Evolutionary conservation across 1,284 basidiomycete species (phyloP), one percentile per base, ranked within the genome.

Genomic region (Gomphus sp.): DNA sequence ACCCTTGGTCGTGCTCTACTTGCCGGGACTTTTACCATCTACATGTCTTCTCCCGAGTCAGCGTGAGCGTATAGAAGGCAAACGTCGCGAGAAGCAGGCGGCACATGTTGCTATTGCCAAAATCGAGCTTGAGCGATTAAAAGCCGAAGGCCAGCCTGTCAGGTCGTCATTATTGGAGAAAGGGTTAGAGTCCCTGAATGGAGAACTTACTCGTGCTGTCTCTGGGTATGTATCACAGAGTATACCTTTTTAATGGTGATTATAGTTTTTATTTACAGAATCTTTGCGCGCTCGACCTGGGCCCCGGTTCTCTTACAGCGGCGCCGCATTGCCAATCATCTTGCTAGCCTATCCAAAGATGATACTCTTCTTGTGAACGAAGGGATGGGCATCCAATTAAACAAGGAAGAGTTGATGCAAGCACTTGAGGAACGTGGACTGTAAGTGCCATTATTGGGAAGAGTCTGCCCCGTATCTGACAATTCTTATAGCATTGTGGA

Each of bases 11-110:
- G 91, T 91, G 34, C 81, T 94, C 63, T 94, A 91, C 68, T 85
- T 83, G n/a, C 91, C 91, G 1, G 82, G 80, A 66, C 80, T 93
- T 72, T 81, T 94, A 36, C 91, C 91, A 0, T 93, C 90, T 3
- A 93, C 91, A 2, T 93, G 91, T 67, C 79, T 93, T 60, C 77
- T 94, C n/a, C 89, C 91, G 0, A 85, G 85, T 31, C 91, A 94
- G 72, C 80, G 80, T 45, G 79, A 81, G 43, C 81, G 89, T 49
- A 91, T 92, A 52, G 77, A 80, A 52, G 70, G 74, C 34, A 83
- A 85, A 68, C 77, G 79, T 48, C 77, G 78, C n/a, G 75, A 79
- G 60, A 81, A 81, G 58, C 76, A 79, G 61, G 68, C 53, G 62
- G 57, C 12, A 67, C 64, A 63, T 66, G 61, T 60, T 49, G 66